phyloP scores from a whole-genome alignment of 768 basidiomycete species.

The Lentinula lateritia region DNA sequence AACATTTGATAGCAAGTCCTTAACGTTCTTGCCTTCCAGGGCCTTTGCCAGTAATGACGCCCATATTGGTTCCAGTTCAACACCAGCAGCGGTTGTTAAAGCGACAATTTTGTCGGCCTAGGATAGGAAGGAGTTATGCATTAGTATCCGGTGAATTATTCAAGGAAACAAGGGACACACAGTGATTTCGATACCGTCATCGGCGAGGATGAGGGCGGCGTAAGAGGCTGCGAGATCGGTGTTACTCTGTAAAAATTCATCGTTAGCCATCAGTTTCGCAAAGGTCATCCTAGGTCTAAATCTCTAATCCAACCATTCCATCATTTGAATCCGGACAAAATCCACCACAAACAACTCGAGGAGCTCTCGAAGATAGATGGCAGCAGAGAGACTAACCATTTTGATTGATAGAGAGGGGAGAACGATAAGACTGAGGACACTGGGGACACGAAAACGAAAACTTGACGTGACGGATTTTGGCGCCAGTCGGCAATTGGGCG shows the following conservation, averaged over 20 bases:
- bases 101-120: constrained; percentile 90
- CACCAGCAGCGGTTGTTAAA: constrained; percentile 75
- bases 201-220: constrained; percentile 97
- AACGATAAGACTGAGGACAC: not conserved
- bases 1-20: constrained; percentile 92
- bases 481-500: not conserved
- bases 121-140: constrained; percentile 2
- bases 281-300: not conserved
- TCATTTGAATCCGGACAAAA: not conserved
- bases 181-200: constrained; percentile 96
- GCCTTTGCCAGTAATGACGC: constrained; percentile 95
- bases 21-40: constrained; percentile 96
- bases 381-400: not conserved
- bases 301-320: not conserved
- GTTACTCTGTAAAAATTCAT: constrained; percentile 31
- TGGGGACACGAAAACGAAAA: not conserved
- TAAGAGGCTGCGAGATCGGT: constrained; percentile 90
- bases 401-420: not conserved
- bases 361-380: not conserved
- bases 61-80: constrained; percentile 97
- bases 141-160: not conserved
- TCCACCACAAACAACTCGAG: not conserved
- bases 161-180: constrained; percentile 47
- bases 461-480: not conserved
- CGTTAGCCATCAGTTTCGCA: not conserved